Conservation (phyloP, 1,284 basidiomycete species). For the Ustilago curta region DNA sequence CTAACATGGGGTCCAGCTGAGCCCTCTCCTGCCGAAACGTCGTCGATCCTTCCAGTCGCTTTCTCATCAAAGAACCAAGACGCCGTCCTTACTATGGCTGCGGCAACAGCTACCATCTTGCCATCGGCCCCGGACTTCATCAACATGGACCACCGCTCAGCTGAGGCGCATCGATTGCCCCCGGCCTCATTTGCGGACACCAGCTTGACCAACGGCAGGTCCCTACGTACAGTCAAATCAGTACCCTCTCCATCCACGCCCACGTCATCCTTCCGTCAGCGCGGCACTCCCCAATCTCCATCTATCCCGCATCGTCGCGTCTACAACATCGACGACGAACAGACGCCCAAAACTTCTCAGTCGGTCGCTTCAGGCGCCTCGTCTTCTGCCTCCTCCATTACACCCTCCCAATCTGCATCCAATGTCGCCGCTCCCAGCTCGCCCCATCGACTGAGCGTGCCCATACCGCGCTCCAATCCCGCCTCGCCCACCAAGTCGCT, state of each 20-base stretch:
- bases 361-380: conserved; percentile 10
- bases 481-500: conserved; percentile 23
- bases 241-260: conserved; percentile 35
- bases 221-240: conserved; percentile 29
- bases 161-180: conserved; percentile 29
- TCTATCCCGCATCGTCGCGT: conserved; percentile 38
- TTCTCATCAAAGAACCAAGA: background rate
- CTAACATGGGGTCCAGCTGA: conserved; percentile 24
- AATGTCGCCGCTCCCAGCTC: conserved; percentile 21
- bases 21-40: background rate
- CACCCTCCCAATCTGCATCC: conserved; percentile 30
- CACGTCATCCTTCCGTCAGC: conserved; percentile 22
- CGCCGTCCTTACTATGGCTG: conserved; percentile 31
- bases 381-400: conserved; percentile 19
- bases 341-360: conserved; percentile 3
- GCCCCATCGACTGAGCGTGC: conserved; percentile 13
- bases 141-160: conserved; percentile 34
- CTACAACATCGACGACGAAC: conserved; percentile 40
- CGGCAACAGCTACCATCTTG: conserved; percentile 37
- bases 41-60: background rate
- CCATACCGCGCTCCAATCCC: conserved; percentile 15
- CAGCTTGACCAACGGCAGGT: conserved; percentile 5
- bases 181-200: conserved; percentile 15
- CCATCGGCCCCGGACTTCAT: conserved; percentile 36
- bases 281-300: conserved; percentile 21